A percentile compares a stretch with the other conserved stretches of the same genome.
Evolutionary conservation across 768 basidiomycete species (phyloP).

Genomic region (Trametopsis cervina): DNA sequence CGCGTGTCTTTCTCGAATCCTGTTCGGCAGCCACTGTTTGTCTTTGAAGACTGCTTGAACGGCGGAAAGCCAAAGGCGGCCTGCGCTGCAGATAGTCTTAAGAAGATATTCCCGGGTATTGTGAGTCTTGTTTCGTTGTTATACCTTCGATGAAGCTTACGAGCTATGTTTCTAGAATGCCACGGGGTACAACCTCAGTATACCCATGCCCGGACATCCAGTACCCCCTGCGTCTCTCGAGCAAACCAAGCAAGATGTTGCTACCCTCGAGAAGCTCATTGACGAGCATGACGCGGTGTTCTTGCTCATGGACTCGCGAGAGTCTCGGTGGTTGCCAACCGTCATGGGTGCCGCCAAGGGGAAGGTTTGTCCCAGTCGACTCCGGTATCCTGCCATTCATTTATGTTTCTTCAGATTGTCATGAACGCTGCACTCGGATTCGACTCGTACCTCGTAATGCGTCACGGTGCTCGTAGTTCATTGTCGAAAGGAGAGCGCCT

Average conservation of each 20-base stretch:
- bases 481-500: slow-evolving; percentile 36
- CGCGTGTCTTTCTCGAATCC: slow-evolving; percentile 96
- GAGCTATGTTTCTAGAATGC: slow-evolving; percentile 52
- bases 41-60: slow-evolving; percentile 87
- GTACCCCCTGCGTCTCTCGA: slow-evolving; percentile 53
- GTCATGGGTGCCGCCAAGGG: slow-evolving; percentile 78
- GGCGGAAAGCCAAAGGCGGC: slow-evolving; percentile 94
- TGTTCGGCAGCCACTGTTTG: slow-evolving; percentile 93
- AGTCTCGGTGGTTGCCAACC: slow-evolving; percentile 94
- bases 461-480: slow-evolving; percentile 68
- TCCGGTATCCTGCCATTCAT: no score
- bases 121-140: slow-evolving; percentile 39
- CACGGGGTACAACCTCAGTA: slow-evolving; percentile 65
- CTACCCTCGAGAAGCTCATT: slow-evolving; percentile 67
- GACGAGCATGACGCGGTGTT: slow-evolving; percentile 87
- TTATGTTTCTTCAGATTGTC: slow-evolving; percentile 84
- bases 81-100: slow-evolving; percentile 78
- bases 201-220: slow-evolving; percentile 98
- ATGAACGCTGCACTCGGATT: slow-evolving; percentile 94
- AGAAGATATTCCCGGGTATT: slow-evolving; percentile 88
- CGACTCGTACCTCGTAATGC: slow-evolving; percentile 95
- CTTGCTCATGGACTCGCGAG: slow-evolving; percentile 96
- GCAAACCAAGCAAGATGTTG: slow-evolving; percentile 61
- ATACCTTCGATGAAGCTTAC: background rate
- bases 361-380: slow-evolving; percentile 60